These are phyloP conservation scores for Ustilago tritici DNA, from an alignment of 1,284 basidiomycete species.

Conservation along the genomic window DNA sequence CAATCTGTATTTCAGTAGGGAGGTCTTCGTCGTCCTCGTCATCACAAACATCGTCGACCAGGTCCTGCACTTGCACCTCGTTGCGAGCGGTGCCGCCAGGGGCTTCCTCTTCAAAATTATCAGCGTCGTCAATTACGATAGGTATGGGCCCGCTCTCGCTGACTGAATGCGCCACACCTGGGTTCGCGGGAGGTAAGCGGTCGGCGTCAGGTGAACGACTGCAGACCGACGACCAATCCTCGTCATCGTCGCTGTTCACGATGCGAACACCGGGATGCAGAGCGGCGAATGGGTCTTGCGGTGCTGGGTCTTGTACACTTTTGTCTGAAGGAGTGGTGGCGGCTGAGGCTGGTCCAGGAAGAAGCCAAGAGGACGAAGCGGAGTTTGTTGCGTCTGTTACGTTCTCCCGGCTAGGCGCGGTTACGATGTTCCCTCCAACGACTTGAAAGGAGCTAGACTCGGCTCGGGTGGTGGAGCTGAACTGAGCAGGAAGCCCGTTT, in stretches of 20 bases:
- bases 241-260: not conserved
- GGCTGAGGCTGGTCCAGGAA: not conserved
- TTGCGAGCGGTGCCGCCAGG: not conserved
- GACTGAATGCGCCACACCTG: not conserved
- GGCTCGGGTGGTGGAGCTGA: not conserved
- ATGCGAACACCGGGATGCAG: conserved; percentile 2
- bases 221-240: conserved; percentile 1
- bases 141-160: not conserved
- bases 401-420: not conserved
- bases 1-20: conserved; percentile 28
- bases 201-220: not conserved
- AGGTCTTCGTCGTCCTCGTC: conserved; percentile 24
- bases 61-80: not conserved
- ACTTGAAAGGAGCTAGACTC: conserved; percentile 37
- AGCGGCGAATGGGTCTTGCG: not conserved
- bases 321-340: not conserved
- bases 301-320: not conserved
- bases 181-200: not conserved
- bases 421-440: conserved; percentile 26
- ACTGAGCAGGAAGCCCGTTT: not conserved
- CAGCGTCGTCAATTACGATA: not conserved
- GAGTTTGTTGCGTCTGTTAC: not conserved
- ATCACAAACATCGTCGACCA: conserved; percentile 16
- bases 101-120: not conserved
- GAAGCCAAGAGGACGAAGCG: not conserved